Conservation (phyloP, 768 basidiomycete species). For the Chalciporus chontae region DNA sequence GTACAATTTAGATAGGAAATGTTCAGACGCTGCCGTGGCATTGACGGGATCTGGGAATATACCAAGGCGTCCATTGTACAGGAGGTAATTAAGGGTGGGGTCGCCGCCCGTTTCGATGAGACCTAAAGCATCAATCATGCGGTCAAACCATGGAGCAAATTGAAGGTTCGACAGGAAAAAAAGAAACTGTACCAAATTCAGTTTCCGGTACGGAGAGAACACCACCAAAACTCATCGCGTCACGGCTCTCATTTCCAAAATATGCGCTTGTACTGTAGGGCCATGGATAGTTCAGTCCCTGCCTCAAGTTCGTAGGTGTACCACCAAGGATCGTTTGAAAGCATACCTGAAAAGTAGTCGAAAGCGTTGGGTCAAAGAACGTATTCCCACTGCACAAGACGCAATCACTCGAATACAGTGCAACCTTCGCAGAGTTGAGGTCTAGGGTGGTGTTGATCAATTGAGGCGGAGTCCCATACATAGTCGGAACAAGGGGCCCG, state of each 20-base stretch:
- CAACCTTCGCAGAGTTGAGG: conserved; percentile 16
- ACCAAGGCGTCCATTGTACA: conserved; percentile 21
- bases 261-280: conserved; percentile 5
- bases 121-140: neutral
- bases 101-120: conserved; percentile 16
- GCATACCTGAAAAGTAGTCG: conserved; percentile 14
- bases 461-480: conserved; percentile 17
- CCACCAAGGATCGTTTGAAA: neutral
- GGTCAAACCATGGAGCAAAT: neutral
- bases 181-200: conserved; percentile 11
- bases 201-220: conserved; percentile 11
- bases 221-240: conserved; percentile 16
- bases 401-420: conserved; percentile 19
- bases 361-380: conserved; percentile 12
- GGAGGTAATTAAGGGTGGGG: conserved; percentile 12
- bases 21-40: conserved; percentile 13
- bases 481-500: conserved; percentile 13
- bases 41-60: conserved; percentile 22
- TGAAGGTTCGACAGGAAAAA: neutral
- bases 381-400: conserved; percentile 20
- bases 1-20: conserved; percentile 16
- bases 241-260: conserved; percentile 13
- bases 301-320: neutral
- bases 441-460: conserved; percentile 16
- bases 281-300: conserved; percentile 14